Evolutionary conservation across 2,329 filamentous ascomycete species (phyloP).

Genomic region (Penicillium sp.): DNA sequence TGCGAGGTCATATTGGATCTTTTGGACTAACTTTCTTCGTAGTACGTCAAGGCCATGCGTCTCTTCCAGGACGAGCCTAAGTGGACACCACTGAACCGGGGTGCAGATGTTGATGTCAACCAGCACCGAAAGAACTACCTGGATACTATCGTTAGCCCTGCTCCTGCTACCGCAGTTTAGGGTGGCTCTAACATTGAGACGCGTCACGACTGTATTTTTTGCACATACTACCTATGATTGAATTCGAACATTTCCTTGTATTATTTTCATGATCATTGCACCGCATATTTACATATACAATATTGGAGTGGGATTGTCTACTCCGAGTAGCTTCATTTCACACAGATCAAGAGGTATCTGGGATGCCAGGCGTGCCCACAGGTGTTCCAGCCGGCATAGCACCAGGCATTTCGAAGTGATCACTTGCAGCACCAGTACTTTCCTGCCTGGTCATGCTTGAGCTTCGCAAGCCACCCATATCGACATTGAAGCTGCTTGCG

Average conservation of each 20-base stretch:
- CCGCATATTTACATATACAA: background rate
- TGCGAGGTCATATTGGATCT: background rate
- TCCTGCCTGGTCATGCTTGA: conserved; percentile 36
- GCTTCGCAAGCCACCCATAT: conserved; percentile 33
- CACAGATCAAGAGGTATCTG: background rate
- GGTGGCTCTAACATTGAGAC: conserved; percentile 4
- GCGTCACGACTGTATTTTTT: conserved; percentile 11
- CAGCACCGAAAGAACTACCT: conserved; percentile 78
- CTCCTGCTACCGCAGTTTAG: conserved; percentile 26
- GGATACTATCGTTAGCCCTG: conserved; percentile 29
- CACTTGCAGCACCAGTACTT: conserved; percentile 29
- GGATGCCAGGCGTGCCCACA: conserved; percentile 3
- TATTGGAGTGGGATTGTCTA: background rate
- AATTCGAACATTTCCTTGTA: background rate
- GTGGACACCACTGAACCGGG: conserved; percentile 91
- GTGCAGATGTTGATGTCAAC: conserved; percentile 75
- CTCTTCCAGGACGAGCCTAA: conserved; percentile 98
- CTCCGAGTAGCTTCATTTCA: background rate
- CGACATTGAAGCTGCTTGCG: conserved; percentile 38
- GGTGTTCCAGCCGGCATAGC: conserved; percentile 30
- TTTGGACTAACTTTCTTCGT: conserved; percentile 11
- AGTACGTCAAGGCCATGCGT: conserved; percentile 96
- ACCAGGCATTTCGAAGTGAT: conserved; percentile 43
- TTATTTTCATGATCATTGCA: background rate
- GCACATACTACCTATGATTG: background rate